phyloP scores from a whole-genome alignment of 106 monocot species.

The Posidonia australis region DNA sequence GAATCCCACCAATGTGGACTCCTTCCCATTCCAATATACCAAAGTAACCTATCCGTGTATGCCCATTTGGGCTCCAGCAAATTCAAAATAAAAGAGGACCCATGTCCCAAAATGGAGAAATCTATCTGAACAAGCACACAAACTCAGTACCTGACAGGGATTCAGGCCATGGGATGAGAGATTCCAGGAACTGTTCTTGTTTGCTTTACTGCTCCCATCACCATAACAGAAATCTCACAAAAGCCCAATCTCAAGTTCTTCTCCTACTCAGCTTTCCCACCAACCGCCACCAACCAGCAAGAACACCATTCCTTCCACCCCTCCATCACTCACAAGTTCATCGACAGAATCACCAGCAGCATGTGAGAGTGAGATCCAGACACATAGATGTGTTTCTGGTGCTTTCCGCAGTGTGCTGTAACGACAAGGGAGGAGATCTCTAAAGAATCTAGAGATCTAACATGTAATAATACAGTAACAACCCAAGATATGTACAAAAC shows the following conservation, averaged over 20 bases:
- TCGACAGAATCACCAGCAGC: not conserved
- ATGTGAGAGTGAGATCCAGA: not conserved
- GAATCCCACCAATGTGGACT: too few relatives aligned
- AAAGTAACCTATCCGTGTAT: too few relatives aligned
- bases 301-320: not conserved
- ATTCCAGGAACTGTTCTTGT: not conserved
- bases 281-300: not conserved
- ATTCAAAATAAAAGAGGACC: not conserved
- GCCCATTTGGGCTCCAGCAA: not conserved
- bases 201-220: not conserved
- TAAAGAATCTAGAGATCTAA: not conserved
- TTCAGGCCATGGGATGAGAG: not conserved
- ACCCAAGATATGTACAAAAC: too few relatives aligned
- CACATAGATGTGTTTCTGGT: not conserved
- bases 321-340: not conserved
- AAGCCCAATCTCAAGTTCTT: not conserved
- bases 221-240: not conserved
- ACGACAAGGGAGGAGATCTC: not conserved
- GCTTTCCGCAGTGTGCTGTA: not conserved
- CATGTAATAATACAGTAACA: too few relatives aligned
- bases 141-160: not conserved
- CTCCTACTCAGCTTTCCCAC: not conserved
- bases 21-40: too few relatives aligned
- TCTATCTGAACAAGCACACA: not conserved
- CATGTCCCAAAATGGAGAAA: not conserved